Conservation (phyloP, 2,329 filamentous ascomycete species). For the Shiraia bambusicola region DNA sequence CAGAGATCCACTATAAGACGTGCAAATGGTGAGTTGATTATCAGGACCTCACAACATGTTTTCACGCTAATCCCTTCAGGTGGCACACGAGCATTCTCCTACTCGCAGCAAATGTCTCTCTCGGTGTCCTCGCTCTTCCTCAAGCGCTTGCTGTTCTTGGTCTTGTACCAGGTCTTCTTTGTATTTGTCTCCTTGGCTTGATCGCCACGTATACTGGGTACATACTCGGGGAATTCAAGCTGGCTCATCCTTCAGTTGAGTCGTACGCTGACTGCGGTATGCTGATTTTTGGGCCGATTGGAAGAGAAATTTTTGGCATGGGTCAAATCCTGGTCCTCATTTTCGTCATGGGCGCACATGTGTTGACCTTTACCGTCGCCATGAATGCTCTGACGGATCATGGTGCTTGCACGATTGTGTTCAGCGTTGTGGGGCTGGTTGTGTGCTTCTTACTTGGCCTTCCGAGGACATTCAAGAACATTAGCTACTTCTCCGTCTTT, state of each 20-base stretch:
- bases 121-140: conserved; percentile 59
- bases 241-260: conserved; percentile 59
- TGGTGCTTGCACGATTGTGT: conserved; percentile 64
- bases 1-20: conserved; percentile 54
- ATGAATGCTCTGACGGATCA: conserved; percentile 65
- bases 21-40: conserved; percentile 50
- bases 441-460: conserved; percentile 62
- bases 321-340: conserved; percentile 65
- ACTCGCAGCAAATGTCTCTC: conserved; percentile 61
- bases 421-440: conserved; percentile 60
- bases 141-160: conserved; percentile 55
- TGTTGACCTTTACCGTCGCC: conserved; percentile 69
- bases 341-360: conserved; percentile 71
- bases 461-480: conserved; percentile 63
- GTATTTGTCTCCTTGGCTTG: conserved; percentile 56
- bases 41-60: background rate
- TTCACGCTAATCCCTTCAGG: background rate
- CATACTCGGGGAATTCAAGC: conserved; percentile 61
- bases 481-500: conserved; percentile 62
- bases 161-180: conserved; percentile 56
- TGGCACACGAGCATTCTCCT: conserved; percentile 36
- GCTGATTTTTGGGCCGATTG: conserved; percentile 61
- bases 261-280: conserved; percentile 69
- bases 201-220: conserved; percentile 63
- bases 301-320: conserved; percentile 62